Evolutionary conservation across 768 basidiomycete genomes (phyloP).

Genomic region (Amanita muscaria): DNA sequence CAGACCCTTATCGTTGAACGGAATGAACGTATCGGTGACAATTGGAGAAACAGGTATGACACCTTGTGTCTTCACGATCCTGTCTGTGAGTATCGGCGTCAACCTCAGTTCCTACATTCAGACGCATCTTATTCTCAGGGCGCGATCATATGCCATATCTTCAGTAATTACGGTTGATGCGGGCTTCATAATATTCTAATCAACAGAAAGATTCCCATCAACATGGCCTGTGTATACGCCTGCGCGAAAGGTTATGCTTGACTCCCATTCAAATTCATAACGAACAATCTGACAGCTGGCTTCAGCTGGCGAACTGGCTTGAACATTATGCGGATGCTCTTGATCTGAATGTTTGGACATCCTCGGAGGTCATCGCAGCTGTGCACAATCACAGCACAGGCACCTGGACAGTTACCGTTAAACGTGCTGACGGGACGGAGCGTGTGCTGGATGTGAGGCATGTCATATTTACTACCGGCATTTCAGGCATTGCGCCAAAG

Average conservation of each 20-base stretch:
- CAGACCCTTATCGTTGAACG: slow-evolving; percentile 44
- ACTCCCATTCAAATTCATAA: no score
- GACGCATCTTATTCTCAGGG: no score
- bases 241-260: slow-evolving; percentile 45
- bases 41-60: slow-evolving; percentile 53
- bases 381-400: slow-evolving; percentile 24
- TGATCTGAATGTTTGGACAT: no score
- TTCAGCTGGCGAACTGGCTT: slow-evolving; percentile 55
- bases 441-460: slow-evolving; percentile 37
- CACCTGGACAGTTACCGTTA: slow-evolving; percentile 38
- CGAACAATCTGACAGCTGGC: no score
- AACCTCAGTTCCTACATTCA: slow-evolving; percentile 1
- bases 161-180: no score
- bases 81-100: slow-evolving; percentile 27
- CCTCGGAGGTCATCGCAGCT: slow-evolving; percentile 23
- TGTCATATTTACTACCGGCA: slow-evolving; percentile 36
- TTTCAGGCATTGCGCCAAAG: slow-evolving; percentile 37
- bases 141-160: no score
- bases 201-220: slow-evolving; percentile 38
- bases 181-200: no score
- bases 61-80: slow-evolving; percentile 48
- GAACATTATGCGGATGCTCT: slow-evolving; percentile 49
- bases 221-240: slow-evolving; percentile 47
- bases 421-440: slow-evolving; percentile 23
- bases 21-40: no score